Evolutionary conservation across 805 yeast genomes (phyloP).

Genomic region (Diddensiella transvaalensis): DNA sequence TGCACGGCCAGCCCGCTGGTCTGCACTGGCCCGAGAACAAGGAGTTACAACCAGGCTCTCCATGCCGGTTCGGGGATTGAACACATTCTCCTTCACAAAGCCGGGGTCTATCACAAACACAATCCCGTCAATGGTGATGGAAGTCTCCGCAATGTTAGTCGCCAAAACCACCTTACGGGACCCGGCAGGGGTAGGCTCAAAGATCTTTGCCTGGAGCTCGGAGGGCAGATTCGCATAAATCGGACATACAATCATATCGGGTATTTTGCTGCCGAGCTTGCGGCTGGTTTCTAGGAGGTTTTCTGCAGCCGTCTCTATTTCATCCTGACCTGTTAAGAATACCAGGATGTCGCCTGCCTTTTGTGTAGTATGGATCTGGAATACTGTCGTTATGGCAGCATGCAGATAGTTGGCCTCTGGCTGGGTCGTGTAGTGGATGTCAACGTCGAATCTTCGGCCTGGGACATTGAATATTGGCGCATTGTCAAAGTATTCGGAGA

Average conservation of each 20-base stretch:
- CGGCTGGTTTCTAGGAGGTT: conserved; percentile 60
- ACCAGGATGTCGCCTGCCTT: conserved; percentile 84
- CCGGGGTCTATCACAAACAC: conserved; percentile 93
- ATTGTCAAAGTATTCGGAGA: conserved; percentile 67
- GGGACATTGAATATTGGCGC: conserved; percentile 83
- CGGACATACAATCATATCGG: conserved; percentile 74
- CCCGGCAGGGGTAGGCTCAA: conserved; percentile 81
- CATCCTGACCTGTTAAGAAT: conserved; percentile 92
- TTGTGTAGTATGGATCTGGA: conserved; percentile 81
- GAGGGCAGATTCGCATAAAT: conserved; percentile 90
- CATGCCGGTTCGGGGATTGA: conserved; percentile 86
- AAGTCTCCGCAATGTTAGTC: conserved; percentile 95
- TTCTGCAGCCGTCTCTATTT: conserved; percentile 78
- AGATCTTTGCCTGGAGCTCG: conserved; percentile 82
- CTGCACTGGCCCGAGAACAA: conserved; percentile 92
- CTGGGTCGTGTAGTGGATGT: conserved; percentile 68
- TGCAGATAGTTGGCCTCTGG: conserved; percentile 86
- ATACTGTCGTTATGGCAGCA: conserved; percentile 76
- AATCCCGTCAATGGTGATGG: conserved; percentile 92
- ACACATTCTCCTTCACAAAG: conserved; percentile 83
- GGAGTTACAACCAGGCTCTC: conserved; percentile 80
- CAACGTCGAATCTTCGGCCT: conserved; percentile 90
- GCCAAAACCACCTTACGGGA: conserved; percentile 89
- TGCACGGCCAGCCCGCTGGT: conserved; percentile 94
- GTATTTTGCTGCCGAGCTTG: conserved; percentile 58